phyloP scores from a whole-genome alignment of 78 protist species.

The Dictyostelium firmibasis region DNA sequence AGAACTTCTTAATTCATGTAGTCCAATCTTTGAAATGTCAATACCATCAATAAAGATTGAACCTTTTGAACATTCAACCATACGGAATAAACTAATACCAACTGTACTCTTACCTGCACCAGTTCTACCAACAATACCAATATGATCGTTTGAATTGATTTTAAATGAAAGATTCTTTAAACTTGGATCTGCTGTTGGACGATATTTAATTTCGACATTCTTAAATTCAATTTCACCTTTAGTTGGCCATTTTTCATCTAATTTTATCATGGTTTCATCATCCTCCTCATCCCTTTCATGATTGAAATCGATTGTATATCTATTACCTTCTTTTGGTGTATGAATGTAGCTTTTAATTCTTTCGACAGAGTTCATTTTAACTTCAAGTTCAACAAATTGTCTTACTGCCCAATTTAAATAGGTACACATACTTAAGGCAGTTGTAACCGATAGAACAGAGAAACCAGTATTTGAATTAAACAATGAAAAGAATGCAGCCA shows the following conservation, averaged over 20 bases:
- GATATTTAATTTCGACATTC: conserved; percentile 82
- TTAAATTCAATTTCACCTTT: conserved; percentile 73
- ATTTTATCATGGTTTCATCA: not conserved
- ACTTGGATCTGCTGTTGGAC: conserved; percentile 72
- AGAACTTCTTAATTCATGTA: conserved; percentile 57
- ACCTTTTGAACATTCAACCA: conserved; percentile 72
- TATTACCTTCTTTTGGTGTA: conserved; percentile 38
- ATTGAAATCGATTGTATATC: conserved; percentile 6
- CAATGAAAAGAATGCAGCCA: conserved; percentile 45
- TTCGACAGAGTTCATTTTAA: conserved; percentile 84
- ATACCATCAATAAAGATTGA: conserved; percentile 78
- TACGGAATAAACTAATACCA: conserved; percentile 78
- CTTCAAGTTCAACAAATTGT: conserved; percentile 74
- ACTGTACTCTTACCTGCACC: conserved; percentile 90
- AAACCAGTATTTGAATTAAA: conserved; percentile 48
- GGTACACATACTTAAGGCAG: conserved; percentile 58
- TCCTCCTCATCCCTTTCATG: too few relatives aligned
- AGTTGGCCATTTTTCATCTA: conserved; percentile 73
- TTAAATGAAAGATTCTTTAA: conserved; percentile 58
- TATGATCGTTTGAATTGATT: conserved; percentile 61
- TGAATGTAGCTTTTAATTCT: conserved; percentile 16
- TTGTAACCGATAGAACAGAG: conserved; percentile 77
- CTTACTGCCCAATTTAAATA: conserved; percentile 27
- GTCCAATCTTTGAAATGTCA: conserved; percentile 61
- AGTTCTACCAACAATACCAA: conserved; percentile 94